Base-by-base conservation (phyloP, 2,329 filamentous ascomycete species). In the Hansfordia pulvinata region DNA sequence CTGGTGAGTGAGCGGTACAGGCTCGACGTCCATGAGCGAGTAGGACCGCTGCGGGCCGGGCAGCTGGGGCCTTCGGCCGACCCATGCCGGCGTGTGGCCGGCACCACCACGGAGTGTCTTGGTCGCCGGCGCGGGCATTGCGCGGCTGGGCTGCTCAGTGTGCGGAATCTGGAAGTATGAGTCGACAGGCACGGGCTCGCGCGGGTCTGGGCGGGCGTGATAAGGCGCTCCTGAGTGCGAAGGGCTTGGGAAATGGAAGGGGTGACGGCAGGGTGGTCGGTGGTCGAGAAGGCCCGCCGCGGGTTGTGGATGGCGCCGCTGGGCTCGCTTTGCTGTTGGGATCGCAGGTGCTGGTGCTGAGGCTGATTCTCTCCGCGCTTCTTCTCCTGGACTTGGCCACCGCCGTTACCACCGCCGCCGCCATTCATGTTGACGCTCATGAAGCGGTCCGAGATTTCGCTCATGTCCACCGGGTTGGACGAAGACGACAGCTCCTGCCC, bases 1-100 rank as follows among this genome's bases (percentile, higher is more conserved):
- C 26, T 47, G 52, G 26, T 67, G 62, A 26, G 57, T 61, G 30
- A 59, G 54, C 7, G 60, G 56, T n/a, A 60, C 41, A 1, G 68
- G 68, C 42, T 70, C 66, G 29, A 65, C 62, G 46, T 71, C 65
- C 42, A 62, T 71, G n/a, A 70, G 63, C 7, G 68, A 72, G 45
- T 71, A 69, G 8, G 68, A 72, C 16, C 68, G 58, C 14, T 60
- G 63, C 8, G 65, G 65, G 10, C 58, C 50, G 8, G 57, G 54
- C 17, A 65, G 42, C 28, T 41, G 37, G 9, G 49, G 55, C 15
- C 54, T 17, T 33, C 34, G 11, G 29, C 36, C 14, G 44, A 34
- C 10, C 25, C 29, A 13, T 35, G 25, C 20, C 18, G 31, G 12
- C 18, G 7, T 49, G 34, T 26, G 17, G 9, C 42, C 6, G 34